phyloP scores from a whole-genome alignment of 2,329 filamentous ascomycete species.

The Penicillium crustosum region DNA sequence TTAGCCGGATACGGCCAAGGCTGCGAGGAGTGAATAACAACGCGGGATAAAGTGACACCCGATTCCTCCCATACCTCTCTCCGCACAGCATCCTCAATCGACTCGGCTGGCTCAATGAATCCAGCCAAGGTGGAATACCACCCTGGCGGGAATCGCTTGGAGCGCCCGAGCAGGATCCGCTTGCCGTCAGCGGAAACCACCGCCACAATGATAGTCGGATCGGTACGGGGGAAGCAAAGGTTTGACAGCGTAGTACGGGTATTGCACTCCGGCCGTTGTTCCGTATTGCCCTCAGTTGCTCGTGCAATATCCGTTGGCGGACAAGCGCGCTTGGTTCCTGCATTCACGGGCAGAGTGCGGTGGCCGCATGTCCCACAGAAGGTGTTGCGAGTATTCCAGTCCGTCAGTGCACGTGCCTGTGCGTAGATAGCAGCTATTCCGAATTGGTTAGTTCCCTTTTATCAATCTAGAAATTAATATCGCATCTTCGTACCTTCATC shows the following conservation, averaged over 20 bases:
- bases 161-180: slow-evolving; percentile 77
- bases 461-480: neutral
- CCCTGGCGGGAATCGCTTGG: slow-evolving; percentile 75
- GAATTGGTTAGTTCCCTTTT: neutral
- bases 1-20: slow-evolving; percentile 86
- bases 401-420: slow-evolving; percentile 80
- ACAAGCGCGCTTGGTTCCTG: slow-evolving; percentile 47
- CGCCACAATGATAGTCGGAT: slow-evolving; percentile 93
- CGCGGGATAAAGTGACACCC: slow-evolving; percentile 72
- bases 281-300: slow-evolving; percentile 29
- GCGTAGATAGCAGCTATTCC: slow-evolving; percentile 79
- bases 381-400: slow-evolving; percentile 92
- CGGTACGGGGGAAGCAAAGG: slow-evolving; percentile 85
- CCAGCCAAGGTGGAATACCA: slow-evolving; percentile 90
- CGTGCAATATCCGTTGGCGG: slow-evolving; percentile 45
- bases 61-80: slow-evolving; percentile 86
- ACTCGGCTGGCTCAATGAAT: slow-evolving; percentile 83
- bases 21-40: slow-evolving; percentile 79
- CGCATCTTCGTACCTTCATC: slow-evolving; percentile 55
- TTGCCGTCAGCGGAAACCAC: slow-evolving; percentile 78
- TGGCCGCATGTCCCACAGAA: slow-evolving; percentile 90
- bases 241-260: slow-evolving; percentile 87
- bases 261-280: slow-evolving; percentile 66
- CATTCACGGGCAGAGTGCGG: slow-evolving; percentile 62
- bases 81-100: slow-evolving; percentile 78